A percentile compares a stretch with the other conserved stretches of the same genome.
Conservation (phyloP, 257 asterid species). For the Solanum medicagineum region DNA sequence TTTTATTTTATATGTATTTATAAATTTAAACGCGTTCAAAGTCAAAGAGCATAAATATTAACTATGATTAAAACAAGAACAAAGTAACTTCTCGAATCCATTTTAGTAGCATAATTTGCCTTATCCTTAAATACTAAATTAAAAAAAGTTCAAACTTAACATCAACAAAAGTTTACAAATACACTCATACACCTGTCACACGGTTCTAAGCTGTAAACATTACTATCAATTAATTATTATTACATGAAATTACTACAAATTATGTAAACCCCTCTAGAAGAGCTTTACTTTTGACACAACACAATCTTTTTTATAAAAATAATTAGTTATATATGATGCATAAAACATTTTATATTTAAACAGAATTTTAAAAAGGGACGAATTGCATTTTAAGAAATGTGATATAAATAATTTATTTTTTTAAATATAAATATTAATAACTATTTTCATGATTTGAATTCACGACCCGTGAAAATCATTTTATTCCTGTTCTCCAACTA, state of each 20-base stretch:
- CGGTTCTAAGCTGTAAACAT: background rate
- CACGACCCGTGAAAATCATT: accelerated
- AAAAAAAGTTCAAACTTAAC: background rate
- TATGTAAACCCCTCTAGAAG: background rate
- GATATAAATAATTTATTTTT: too few species aligned
- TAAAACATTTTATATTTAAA: background rate
- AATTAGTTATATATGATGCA: too few species aligned
- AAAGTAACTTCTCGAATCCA: too few species aligned
- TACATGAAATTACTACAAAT: background rate
- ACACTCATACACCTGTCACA: background rate
- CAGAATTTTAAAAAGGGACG: too few species aligned
- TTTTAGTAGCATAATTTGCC: too few species aligned
- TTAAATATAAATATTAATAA: too few species aligned
- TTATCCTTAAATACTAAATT: too few species aligned
- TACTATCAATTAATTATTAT: background rate
- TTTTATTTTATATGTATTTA: too few species aligned
- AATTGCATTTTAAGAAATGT: too few species aligned
- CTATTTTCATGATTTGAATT: background rate
- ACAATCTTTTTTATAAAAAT: background rate
- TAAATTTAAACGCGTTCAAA: too few species aligned
- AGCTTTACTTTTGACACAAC: background rate
- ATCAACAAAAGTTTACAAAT: background rate
- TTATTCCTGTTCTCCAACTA: background rate
- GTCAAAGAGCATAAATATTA: too few species aligned
- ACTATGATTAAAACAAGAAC: too few species aligned